Conservation (phyloP, 73 alveolate species). For the Paramecium sonneborni region DNA sequence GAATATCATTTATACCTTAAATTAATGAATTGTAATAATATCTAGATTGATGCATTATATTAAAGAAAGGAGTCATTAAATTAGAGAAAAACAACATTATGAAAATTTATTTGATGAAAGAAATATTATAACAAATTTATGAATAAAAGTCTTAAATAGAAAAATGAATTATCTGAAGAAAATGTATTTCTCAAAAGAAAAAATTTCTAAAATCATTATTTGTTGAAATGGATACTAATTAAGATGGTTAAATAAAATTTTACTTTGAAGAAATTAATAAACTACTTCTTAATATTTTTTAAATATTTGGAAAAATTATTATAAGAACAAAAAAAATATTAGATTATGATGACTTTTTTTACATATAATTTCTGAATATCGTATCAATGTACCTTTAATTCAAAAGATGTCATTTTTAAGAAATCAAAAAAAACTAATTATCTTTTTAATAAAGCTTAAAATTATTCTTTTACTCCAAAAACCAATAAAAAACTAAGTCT, state of each 20-base stretch:
- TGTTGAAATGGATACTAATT: not conserved
- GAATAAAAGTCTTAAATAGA: not conserved
- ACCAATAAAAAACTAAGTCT: not conserved
- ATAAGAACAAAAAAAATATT: not conserved
- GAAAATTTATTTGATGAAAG: not conserved
- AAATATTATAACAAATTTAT: not conserved
- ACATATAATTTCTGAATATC: not conserved
- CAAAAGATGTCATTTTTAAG: not conserved
- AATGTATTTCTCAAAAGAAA: not conserved
- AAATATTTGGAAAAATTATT: not conserved
- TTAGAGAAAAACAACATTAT: not conserved
- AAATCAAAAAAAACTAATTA: no score
- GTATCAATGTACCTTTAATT: not conserved
- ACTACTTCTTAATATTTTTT: not conserved
- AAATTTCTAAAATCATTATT: not conserved
- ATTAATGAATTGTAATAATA: not conserved
- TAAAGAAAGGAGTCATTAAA: not conserved
- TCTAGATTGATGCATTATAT: not conserved
- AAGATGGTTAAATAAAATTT: not conserved
- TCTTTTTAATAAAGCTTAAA: not conserved
- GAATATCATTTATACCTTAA: not conserved
- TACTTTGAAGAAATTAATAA: not conserved
- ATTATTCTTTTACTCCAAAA: not conserved
- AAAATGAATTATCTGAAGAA: not conserved
- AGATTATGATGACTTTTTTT: constrained; percentile 34